A percentile compares a stretch with the other conserved stretches of the same genome.
These are phyloP conservation scores for Alternaria brassicae DNA, from an alignment of 2,329 filamentous ascomycete species.

Conservation along the genomic window DNA sequence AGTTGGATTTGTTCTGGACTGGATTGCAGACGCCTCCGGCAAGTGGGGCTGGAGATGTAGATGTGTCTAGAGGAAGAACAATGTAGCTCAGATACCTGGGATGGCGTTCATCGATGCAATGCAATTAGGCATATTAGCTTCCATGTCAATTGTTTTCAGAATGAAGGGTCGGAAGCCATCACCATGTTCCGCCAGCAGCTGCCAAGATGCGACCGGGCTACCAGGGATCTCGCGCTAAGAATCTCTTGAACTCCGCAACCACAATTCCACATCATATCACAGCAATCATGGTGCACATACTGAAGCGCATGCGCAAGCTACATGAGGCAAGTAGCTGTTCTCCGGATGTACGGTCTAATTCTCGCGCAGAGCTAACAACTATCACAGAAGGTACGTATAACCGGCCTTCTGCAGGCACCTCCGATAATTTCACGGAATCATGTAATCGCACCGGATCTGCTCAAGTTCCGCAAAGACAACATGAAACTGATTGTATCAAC, in stretches of 20 bases:
- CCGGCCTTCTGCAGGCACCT: conserved; percentile 21
- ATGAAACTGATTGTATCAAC: conserved; percentile 9
- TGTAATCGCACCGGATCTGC: not conserved
- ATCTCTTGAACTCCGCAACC: conserved; percentile 36
- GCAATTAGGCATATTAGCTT: not conserved
- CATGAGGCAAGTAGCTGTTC: conserved; percentile 65
- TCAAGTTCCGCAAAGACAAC: not conserved
- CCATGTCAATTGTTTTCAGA: not conserved
- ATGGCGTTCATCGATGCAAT: conserved; percentile 11
- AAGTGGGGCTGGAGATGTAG: not conserved
- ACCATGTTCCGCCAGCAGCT: not conserved
- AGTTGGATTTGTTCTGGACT: conserved; percentile 14
- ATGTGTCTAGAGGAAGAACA: not conserved
- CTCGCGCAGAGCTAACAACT: conserved; percentile 30
- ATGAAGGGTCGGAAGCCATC: not conserved
- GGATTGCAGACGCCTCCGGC: conserved; percentile 1
- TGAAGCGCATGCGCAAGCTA: conserved; percentile 76
- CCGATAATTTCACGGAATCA: conserved; percentile 19
- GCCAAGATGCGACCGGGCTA: conserved; percentile 26
- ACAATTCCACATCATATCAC: conserved; percentile 21
- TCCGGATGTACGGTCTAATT: not conserved
- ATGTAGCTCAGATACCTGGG: conserved; percentile 2
- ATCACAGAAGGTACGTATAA: conserved; percentile 42
- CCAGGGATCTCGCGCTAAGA: conserved; percentile 21
- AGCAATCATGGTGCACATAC: conserved; percentile 61